phyloP scores from a whole-genome alignment of 2,329 filamentous ascomycete species.

The Phaeosphaeria sp. region DNA sequence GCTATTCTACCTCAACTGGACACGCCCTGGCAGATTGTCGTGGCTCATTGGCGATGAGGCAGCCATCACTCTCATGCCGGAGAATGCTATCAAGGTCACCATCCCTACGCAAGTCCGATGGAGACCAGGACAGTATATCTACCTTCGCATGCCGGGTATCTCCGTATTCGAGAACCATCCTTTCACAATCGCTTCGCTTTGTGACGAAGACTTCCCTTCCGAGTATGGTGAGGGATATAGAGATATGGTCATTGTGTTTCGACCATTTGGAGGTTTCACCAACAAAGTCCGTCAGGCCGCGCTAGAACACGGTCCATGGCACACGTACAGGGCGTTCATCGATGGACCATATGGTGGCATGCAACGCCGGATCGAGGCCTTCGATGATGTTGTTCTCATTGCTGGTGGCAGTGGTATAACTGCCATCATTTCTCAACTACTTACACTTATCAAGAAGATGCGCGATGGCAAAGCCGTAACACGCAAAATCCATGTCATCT shows the following conservation, averaged over 20 bases:
- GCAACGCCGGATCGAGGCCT: constrained; percentile 86
- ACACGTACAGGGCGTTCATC: constrained; percentile 89
- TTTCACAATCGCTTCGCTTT: constrained; percentile 92
- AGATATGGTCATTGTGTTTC: constrained; percentile 90
- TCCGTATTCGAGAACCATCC: constrained; percentile 92
- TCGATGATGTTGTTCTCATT: constrained; percentile 91
- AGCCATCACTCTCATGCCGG: constrained; percentile 84
- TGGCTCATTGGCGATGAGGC: constrained; percentile 92
- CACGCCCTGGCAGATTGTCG: constrained; percentile 76
- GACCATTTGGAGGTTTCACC: constrained; percentile 91
- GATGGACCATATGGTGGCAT: constrained; percentile 96
- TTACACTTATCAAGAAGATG: constrained; percentile 96
- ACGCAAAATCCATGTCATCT: constrained; percentile 88
- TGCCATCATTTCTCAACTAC: constrained; percentile 86
- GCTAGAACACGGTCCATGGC: constrained; percentile 84
- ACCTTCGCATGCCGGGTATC: constrained; percentile 91
- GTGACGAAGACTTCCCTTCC: constrained; percentile 91
- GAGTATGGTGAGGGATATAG: constrained; percentile 87
- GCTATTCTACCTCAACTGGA: constrained; percentile 89
- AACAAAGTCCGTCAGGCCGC: constrained; percentile 82
- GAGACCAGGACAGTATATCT: constrained; percentile 94
- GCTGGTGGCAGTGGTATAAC: constrained; percentile 96
- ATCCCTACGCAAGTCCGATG: constrained; percentile 92
- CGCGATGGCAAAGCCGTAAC: constrained; percentile 93
- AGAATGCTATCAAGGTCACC: constrained; percentile 95